Conservation (phyloP, 176 grass and related monocot species). For the Avena sativa region DNA sequence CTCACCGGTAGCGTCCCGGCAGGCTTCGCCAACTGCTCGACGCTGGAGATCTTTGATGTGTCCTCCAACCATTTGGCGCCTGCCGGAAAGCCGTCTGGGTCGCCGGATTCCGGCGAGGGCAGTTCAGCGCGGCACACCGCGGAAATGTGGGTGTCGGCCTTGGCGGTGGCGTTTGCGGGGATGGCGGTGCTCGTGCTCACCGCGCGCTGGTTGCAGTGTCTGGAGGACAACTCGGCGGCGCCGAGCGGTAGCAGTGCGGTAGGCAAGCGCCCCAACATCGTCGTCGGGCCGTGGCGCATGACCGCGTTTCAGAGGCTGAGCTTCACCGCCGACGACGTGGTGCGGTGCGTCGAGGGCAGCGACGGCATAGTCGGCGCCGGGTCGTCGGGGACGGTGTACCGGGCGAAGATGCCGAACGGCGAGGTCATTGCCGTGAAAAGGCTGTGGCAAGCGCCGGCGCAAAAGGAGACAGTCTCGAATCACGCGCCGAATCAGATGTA, state of each 20-base stretch:
- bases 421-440: slow-evolving; percentile 92
- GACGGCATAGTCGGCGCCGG: slow-evolving; percentile 80
- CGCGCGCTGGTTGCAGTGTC: slow-evolving; percentile 63
- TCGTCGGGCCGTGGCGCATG: slow-evolving; percentile 65
- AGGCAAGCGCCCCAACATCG: background rate
- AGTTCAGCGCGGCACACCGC: slow-evolving; percentile 14
- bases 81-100: slow-evolving; percentile 23
- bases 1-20: slow-evolving; percentile 70
- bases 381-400: slow-evolving; percentile 78
- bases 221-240: background rate
- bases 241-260: background rate
- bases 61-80: slow-evolving; percentile 69
- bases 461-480: slow-evolving; percentile 43
- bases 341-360: slow-evolving; percentile 57
- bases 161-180: slow-evolving; percentile 65
- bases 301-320: slow-evolving; percentile 77
- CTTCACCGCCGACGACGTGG: slow-evolving; percentile 90
- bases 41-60: slow-evolving; percentile 82
- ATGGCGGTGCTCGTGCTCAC: slow-evolving; percentile 65
- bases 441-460: slow-evolving; percentile 63
- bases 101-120: slow-evolving; percentile 3
- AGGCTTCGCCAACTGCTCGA: slow-evolving; percentile 75
- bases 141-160: slow-evolving; percentile 67
- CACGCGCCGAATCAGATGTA: background rate
- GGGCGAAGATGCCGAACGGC: slow-evolving; percentile 84